Conservation (phyloP, 495 filamentous ascomycete species). For the Lentithecium fluviatile region DNA sequence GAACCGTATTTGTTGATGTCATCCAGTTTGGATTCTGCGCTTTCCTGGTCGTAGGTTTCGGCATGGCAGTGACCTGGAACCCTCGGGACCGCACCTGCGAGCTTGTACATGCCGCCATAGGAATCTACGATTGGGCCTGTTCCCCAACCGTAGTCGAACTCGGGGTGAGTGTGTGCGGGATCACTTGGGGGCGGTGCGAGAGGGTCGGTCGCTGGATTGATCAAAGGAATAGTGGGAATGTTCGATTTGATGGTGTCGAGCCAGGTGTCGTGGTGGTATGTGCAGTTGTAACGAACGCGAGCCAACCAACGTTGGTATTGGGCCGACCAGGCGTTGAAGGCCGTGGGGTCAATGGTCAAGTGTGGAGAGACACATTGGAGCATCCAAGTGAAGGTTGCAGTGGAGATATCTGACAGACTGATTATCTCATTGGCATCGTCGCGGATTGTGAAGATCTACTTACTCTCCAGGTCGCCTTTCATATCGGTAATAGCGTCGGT, state of each 20-base stretch:
- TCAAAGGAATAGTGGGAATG: slow-evolving; percentile 22
- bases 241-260: not conserved
- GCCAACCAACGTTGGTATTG: slow-evolving; percentile 25
- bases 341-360: slow-evolving; percentile 22
- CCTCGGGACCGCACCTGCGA: not conserved
- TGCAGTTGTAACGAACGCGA: slow-evolving; percentile 20
- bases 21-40: not conserved
- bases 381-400: slow-evolving; percentile 29
- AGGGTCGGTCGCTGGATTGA: slow-evolving; percentile 21
- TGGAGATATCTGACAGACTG: slow-evolving; percentile 11
- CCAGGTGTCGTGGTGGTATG: slow-evolving; percentile 15
- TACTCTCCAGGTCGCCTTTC: slow-evolving; percentile 29
- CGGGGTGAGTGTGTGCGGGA: slow-evolving; percentile 9
- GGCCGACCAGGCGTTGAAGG: slow-evolving; percentile 7
- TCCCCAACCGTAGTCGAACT: slow-evolving; percentile 24
- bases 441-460: not conserved
- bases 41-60: slow-evolving; percentile 10
- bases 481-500: slow-evolving; percentile 20
- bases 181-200: slow-evolving; percentile 14
- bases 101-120: slow-evolving; percentile 16
- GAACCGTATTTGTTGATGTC: slow-evolving; percentile 12
- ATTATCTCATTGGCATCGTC: not conserved
- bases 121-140: slow-evolving; percentile 22
- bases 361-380: slow-evolving; percentile 29
- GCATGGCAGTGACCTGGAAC: slow-evolving; percentile 19